Evolutionary conservation across 345 rosid genomes (phyloP), one percentile per base, ranked within the genome.

Genomic region (Lagerstroemia speciosa): DNA sequence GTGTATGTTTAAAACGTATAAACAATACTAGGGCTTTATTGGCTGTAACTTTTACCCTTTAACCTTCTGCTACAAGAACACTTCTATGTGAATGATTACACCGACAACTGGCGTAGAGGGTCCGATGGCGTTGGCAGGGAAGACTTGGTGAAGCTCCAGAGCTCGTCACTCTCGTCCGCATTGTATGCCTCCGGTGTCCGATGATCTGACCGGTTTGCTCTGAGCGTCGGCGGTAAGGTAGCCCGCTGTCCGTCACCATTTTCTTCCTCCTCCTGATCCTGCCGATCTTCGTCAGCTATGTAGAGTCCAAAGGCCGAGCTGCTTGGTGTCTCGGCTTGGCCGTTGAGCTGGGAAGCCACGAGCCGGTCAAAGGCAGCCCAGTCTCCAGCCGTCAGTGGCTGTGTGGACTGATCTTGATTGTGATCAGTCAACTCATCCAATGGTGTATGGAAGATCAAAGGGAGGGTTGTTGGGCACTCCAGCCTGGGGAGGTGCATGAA

Each of bases 321-420:
- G 67, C 67, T 40, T 11, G 32, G 79, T 75, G 77, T 75, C 73
- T 85, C 82, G 6, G 64, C 52, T 32, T 76, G 80, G 67, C 91
- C 96, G 72, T 94, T 90, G n/a, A 94, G 89, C 68, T 92, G 99
- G 24, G 93, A 92, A 15, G 99, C 99, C 62, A 92, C 97, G 0
- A 94, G 84, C 67, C 91, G 85, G 70, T 94, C 99, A 11, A 92
- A 78, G 9, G 89, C 75, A 33, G 84, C 91, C 99, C 98, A 94
- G 67, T 85, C 90, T 64, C 76, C 87, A 6, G 80, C 76, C 65
- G 73, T 73, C 61, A 65, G 64, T 36, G 80, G 67, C 29, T 69
- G 63, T 22, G 58, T 34, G 17, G 79, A 72, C 34, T 73, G 78
- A 24, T 63, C 72, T 61, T 74, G 81, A 2, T 69, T 66, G 45